phyloP scores from a whole-genome alignment of 257 asterid species.

The Jacaranda copaia region DNA sequence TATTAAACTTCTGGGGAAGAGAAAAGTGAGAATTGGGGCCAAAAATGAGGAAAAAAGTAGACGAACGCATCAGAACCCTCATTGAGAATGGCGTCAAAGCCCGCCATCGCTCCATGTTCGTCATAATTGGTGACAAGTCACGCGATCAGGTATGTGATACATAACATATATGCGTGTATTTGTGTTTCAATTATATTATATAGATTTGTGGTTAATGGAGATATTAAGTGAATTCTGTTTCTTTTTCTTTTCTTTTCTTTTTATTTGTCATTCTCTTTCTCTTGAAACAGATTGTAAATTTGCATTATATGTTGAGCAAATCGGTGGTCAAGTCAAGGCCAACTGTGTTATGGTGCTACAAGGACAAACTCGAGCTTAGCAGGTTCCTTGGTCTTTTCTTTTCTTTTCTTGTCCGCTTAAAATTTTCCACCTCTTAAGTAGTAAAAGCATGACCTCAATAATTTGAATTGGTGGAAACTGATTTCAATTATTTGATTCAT shows the following conservation, averaged over 20 bases:
- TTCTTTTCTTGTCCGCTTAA: not conserved
- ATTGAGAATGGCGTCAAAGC: slow-evolving; percentile 90
- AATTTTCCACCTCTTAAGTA: not conserved
- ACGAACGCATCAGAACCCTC: slow-evolving; percentile 82
- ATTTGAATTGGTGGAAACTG: slow-evolving; percentile 13
- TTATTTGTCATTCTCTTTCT: not conserved
- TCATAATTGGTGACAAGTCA: slow-evolving; percentile 90
- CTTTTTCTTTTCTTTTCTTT: not conserved
- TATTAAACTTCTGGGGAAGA: not conserved
- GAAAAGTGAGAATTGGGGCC: not conserved
- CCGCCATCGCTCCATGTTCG: slow-evolving; percentile 92
- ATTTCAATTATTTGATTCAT: slow-evolving; percentile 10
- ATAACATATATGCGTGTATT: not conserved
- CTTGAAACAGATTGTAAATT: slow-evolving; percentile 67
- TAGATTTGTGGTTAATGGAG: not conserved
- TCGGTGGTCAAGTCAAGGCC: slow-evolving; percentile 79
- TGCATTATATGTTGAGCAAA: slow-evolving; percentile 76
- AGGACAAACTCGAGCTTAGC: slow-evolving; percentile 92
- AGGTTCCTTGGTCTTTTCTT: slow-evolving; percentile 51
- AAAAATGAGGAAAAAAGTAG: slow-evolving; percentile 82
- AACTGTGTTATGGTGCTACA: slow-evolving; percentile 91
- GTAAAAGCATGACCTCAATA: not conserved
- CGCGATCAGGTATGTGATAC: slow-evolving; percentile 67
- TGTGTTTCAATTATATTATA: not conserved
- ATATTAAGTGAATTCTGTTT: slow-evolving; percentile 17